Evolutionary conservation across 192 early-diverging fungal species (phyloP).

Genomic region (Rhizophagus clarus): DNA sequence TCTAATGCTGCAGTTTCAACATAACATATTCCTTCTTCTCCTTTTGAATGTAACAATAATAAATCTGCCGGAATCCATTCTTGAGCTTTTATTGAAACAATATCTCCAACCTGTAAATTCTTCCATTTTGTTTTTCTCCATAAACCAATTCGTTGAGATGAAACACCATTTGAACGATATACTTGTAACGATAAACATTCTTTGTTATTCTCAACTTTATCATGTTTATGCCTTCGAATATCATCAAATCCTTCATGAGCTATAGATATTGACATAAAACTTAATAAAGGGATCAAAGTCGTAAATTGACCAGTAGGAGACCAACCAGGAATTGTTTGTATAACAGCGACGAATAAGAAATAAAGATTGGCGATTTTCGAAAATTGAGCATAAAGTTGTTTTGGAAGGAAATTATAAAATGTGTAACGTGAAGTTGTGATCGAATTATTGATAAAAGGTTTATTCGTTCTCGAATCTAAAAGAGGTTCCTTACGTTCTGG

Average conservation of each 20-base stretch:
- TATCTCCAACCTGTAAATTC: constrained; percentile 77
- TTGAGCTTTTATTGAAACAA: constrained; percentile 71
- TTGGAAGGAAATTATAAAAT: constrained; percentile 59
- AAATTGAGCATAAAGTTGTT: constrained; percentile 66
- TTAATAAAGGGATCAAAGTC: constrained; percentile 69
- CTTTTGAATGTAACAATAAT: constrained; percentile 68
- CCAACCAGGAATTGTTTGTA: constrained; percentile 67
- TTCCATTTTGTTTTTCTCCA: constrained; percentile 55
- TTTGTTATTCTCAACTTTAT: constrained; percentile 64
- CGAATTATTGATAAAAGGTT: constrained; percentile 57
- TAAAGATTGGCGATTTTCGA: constrained; percentile 73
- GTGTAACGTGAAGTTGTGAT: constrained; percentile 69
- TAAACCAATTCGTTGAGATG: constrained; percentile 42
- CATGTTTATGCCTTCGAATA: constrained; percentile 64
- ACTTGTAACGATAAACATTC: constrained; percentile 56
- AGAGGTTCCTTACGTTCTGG: constrained; percentile 34
- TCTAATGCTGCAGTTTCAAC: constrained; percentile 87
- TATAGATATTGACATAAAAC: constrained; percentile 78
- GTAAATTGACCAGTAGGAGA: constrained; percentile 81
- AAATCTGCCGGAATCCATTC: constrained; percentile 85
- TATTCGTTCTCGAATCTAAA: constrained; percentile 46
- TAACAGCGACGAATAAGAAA: constrained; percentile 62
- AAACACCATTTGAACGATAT: constrained; percentile 56
- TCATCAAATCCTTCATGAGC: constrained; percentile 80
- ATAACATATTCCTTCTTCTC: constrained; percentile 77